These are phyloP conservation scores for Debaryomyces coudertii DNA, from an alignment of 1,139 yeast genomes.

Conservation along the genomic window DNA sequence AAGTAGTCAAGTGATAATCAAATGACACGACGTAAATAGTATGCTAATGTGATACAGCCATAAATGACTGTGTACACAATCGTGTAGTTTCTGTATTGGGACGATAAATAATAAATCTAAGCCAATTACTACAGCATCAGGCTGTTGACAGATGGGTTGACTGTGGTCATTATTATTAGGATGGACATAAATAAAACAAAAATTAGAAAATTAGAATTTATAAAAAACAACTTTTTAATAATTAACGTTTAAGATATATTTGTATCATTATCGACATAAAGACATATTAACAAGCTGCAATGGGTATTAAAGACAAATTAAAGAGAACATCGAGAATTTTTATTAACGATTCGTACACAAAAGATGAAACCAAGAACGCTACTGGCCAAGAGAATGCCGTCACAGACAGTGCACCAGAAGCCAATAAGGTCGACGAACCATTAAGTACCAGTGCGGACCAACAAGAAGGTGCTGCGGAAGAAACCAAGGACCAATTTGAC, in stretches of 20 bases:
- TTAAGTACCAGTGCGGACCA: slow-evolving; percentile 5
- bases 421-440: slow-evolving; percentile 15
- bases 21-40: slow-evolving; percentile 1
- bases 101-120: slow-evolving; percentile 4
- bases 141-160: not conserved
- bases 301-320: slow-evolving; percentile 51
- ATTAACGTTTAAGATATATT: not conserved
- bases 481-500: slow-evolving; percentile 11
- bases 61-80: not conserved
- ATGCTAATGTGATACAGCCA: slow-evolving; percentile 6
- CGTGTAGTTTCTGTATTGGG: slow-evolving; percentile 2
- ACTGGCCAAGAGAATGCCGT: slow-evolving; percentile 16
- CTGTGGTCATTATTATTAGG: slow-evolving; percentile 3
- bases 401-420: slow-evolving; percentile 16
- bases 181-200: not conserved
- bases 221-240: not conserved
- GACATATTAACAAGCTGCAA: slow-evolving; percentile 15
- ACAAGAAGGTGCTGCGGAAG: slow-evolving; percentile 15
- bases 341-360: slow-evolving; percentile 29
- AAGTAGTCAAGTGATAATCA: slow-evolving; percentile 4
- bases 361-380: slow-evolving; percentile 15
- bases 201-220: not conserved
- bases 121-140: not conserved
- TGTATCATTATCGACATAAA: not conserved
- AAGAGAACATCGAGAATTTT: slow-evolving; percentile 51